phyloP scores from a whole-genome alignment of 768 basidiomycete genomes.

The Serendipita sp. region DNA sequence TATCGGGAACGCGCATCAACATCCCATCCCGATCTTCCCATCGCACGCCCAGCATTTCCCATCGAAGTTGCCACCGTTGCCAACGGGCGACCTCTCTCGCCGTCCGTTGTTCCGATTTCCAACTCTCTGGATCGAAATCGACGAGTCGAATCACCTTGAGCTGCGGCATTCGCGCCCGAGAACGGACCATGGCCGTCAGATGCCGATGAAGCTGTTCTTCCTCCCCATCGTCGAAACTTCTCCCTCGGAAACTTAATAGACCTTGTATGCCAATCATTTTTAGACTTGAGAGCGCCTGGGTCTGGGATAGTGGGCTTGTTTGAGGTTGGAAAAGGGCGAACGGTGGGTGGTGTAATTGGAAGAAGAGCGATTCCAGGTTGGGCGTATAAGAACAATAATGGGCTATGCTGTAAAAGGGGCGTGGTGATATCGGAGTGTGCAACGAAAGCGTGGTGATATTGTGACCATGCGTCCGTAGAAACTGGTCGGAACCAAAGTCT shows the following conservation, averaged over 20 bases:
- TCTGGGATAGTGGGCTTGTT: neutral
- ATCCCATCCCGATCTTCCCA: neutral
- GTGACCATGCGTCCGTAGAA: neutral
- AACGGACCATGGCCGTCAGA: neutral
- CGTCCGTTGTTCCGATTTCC: conserved; percentile 3
- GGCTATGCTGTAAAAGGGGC: neutral
- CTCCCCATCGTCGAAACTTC: conserved; percentile 5
- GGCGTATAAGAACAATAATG: neutral
- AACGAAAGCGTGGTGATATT: neutral
- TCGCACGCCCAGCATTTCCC: conserved; percentile 2
- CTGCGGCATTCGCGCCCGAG: neutral
- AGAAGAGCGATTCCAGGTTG: neutral
- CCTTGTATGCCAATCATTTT: conserved; percentile 2
- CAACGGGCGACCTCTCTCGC: neutral
- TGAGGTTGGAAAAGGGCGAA: neutral
- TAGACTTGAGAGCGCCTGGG: neutral
- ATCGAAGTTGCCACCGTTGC: conserved; percentile 4
- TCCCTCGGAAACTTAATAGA: neutral
- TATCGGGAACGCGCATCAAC: neutral
- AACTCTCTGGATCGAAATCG: conserved; percentile 1
- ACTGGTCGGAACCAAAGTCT: neutral
- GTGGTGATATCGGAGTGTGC: neutral
- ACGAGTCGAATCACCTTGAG: neutral
- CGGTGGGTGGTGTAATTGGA: neutral
- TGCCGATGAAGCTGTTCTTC: conserved; percentile 1